Evolutionary conservation across 108 stramenopile genomes (phyloP), one percentile per base, ranked within the genome.

Genomic region (Cyclostephanos tholiformis): DNA sequence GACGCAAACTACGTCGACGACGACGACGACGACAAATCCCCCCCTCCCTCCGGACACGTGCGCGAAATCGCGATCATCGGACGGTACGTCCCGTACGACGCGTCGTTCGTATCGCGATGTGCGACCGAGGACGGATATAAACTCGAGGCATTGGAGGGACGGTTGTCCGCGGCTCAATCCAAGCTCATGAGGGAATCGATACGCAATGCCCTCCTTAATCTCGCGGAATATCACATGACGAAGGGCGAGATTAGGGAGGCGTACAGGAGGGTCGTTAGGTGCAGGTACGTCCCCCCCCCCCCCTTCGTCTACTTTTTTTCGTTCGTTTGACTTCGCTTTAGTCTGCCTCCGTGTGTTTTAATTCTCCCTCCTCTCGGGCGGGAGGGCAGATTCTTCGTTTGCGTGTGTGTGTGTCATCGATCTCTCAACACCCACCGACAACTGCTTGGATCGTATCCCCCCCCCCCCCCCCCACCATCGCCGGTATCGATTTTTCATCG

Each of bases 121-220:
- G 6, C 55, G 43, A 27, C 20, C 41, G 25, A 41, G 26, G 6
- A 11, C 12, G 27, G 19, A n/a, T 13, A 3, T 20, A 13, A 39
- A 36, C 49, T 78, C 41, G 82, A 78, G 4, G 55, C 23, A 1
- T 49, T 82, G 53, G 84, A 86, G 75, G 88, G 72, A 50, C 89
- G 93, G 27, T 73, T 94, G 75, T 38, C 75, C 30, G 63, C 84
- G 46, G 88, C 91, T 5, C 89, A 92, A 62, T 78, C 87, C 29
- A 85, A 89, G 61, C 60, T 94, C 65, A 77, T 89, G 80, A 92
- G 89, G 78, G 93, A 92, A 65, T 85, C 87, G 36, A 94, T 94
- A 67, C 84, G 91, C 12, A 84, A 66, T 7, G 93, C 91, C 22
- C 84, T 86, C 43, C 48, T 92, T 68, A 84, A 84, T 10, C 55